phyloP scores from a whole-genome alignment of 208 protist species.

The Entamoeba moshkovskii region DNA sequence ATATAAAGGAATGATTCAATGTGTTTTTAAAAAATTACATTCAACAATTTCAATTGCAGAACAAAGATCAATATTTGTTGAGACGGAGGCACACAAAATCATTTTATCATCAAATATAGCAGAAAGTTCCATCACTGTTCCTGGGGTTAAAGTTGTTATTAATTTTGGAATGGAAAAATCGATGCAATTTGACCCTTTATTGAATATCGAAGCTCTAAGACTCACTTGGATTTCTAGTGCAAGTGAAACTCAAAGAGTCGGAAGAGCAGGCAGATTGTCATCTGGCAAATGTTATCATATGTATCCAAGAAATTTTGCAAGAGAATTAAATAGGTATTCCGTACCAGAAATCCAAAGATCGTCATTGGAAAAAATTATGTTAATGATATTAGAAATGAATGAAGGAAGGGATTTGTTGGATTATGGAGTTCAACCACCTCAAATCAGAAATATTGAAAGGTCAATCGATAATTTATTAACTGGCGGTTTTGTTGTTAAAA shows the following conservation, averaged over 20 bases:
- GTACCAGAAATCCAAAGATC: not conserved
- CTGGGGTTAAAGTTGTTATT: conserved; percentile 90
- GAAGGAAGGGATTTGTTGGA: not conserved
- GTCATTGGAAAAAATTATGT: not conserved
- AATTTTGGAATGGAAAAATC: conserved; percentile 62
- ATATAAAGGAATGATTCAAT: not conserved
- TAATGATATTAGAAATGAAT: not conserved
- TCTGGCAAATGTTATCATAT: conserved; percentile 15
- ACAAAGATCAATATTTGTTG: not conserved
- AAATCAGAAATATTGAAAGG: not conserved
- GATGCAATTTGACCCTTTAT: conserved; percentile 14
- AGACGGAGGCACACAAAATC: conserved; percentile 41
- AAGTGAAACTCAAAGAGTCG: conserved; percentile 9
- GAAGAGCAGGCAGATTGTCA: conserved; percentile 12
- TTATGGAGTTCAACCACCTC: not conserved
- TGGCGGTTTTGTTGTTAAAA: not conserved
- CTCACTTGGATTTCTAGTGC: conserved; percentile 17
- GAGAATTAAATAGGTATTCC: not conserved
- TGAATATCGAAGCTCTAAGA: conserved; percentile 15
- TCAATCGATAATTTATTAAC: not conserved
- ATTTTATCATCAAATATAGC: conserved; percentile 32
- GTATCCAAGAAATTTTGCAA: conserved; percentile 15
- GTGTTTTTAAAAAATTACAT: conserved; percentile 53
- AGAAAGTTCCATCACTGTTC: conserved; percentile 89
- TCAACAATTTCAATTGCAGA: not conserved